Evolutionary conservation across 2,329 filamentous ascomycete genomes (phyloP), one percentile per base, ranked within the genome.

Genomic region (Sporothrix curviconia): DNA sequence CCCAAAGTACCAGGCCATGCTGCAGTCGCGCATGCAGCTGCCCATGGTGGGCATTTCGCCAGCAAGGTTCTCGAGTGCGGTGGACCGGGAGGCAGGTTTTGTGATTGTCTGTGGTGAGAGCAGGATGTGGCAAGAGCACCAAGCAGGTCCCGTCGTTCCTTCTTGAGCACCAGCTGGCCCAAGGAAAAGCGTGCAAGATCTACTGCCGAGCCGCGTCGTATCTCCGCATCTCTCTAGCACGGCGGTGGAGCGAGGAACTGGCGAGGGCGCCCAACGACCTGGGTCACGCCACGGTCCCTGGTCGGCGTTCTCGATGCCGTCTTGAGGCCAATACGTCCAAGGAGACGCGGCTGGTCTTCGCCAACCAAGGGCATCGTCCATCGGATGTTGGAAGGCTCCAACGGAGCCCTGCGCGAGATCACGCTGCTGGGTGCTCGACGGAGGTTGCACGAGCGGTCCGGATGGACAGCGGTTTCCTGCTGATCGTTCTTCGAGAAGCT

Each of bases 81-180:
- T 99, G 30, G 86, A 90, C 47, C 78, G 81, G 22, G 82, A 95
- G 63, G n/a, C 92, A 94, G 66, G 87, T 95, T n/a, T n/a, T 9
- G 85, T 94, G 9, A 96, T 99, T 59, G 83, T 99, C 30, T 97
- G 92, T 68, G 94, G 94, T 68, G 94, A 99, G 73, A n/a, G 99
- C 94, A 3, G 94, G 94, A 64, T 96, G 88, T 69, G 94, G 94
- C 62, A 99, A 99, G 76, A 96, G 91, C 71, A 99, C 94, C 0
- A n/a, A n/a, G n/a, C 94, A 99, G 67, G 87, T 96, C n/a, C 94
- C 94, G 5, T 86, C 92, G 0, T 97, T 95, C 68, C 82, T 99
- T 55, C 77, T 99, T 7, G 94, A 99, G 70, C 84, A 96, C 66
- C 87, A 96, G 67, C 80, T 99, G 51, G 82, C 84, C 3, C 82